Conservation (phyloP, 139 green algal genomes). For the Picochlorum sp. region DNA sequence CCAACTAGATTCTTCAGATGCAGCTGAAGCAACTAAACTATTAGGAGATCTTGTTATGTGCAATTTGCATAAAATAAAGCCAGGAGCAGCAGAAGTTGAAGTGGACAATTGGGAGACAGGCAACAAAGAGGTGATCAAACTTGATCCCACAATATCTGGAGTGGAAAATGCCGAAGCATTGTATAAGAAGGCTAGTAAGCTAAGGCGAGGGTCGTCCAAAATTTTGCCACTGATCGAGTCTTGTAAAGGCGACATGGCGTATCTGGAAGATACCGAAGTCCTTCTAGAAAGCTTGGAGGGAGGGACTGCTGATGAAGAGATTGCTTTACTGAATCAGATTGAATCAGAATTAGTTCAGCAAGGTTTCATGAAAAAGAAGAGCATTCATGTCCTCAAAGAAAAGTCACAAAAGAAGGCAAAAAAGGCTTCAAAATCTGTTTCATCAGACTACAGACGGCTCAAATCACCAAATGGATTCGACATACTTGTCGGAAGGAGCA, state of each 20-base stretch:
- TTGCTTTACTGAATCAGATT: conserved; percentile 29
- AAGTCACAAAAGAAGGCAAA: conserved; percentile 47
- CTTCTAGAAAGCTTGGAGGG: conserved; percentile 28
- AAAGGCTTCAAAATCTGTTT: conserved; percentile 15
- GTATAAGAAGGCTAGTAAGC: conserved; percentile 64
- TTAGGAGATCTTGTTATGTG: conserved; percentile 69
- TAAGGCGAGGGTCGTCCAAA: conserved; percentile 41
- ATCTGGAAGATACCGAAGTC: conserved; percentile 35
- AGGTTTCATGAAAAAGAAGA: conserved; percentile 60
- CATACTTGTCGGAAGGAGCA: conserved; percentile 75
- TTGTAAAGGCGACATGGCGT: conserved; percentile 24
- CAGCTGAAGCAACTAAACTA: conserved; percentile 38
- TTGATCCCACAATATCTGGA: conserved; percentile 39
- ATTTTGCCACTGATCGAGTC: conserved; percentile 60
- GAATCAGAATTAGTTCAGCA: conserved; percentile 64
- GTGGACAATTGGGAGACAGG: conserved; percentile 77
- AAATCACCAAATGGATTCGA: conserved; percentile 46
- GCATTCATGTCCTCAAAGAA: conserved; percentile 50
- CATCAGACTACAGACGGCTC: conserved; percentile 42
- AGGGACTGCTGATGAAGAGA: neutral
- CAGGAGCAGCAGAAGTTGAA: conserved; percentile 23
- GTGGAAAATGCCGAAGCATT: conserved; percentile 43
- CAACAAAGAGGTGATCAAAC: conserved; percentile 32
- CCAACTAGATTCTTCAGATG: conserved; percentile 13
- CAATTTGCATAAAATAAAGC: conserved; percentile 52